phyloP scores from a whole-genome alignment of 2,329 filamentous ascomycete genomes.

The Rutstroemia sydowiana region DNA sequence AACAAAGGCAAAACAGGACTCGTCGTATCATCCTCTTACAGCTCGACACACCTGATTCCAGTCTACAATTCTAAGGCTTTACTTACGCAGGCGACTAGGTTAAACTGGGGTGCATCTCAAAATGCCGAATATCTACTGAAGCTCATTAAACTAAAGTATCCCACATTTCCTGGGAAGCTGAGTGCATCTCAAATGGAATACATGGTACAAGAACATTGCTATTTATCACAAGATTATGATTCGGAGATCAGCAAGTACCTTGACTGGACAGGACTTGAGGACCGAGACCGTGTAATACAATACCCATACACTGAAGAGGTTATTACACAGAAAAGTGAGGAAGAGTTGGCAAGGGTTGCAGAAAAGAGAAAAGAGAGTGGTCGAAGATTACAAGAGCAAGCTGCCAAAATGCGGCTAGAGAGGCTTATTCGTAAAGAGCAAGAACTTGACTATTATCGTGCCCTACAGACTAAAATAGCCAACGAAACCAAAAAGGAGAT shows the following conservation, averaged over 20 bases:
- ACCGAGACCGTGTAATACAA: conserved; percentile 81
- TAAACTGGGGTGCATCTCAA: conserved; percentile 94
- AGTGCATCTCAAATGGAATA: conserved; percentile 81
- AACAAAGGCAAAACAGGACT: conserved; percentile 78
- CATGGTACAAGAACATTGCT: conserved; percentile 82
- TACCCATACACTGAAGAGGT: conserved; percentile 92
- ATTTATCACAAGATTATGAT: conserved; percentile 79
- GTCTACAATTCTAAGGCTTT: conserved; percentile 82
- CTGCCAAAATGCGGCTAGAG: conserved; percentile 93
- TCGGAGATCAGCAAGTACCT: conserved; percentile 68
- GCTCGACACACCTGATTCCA: conserved; percentile 90
- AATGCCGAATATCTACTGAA: conserved; percentile 86
- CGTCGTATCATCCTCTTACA: conserved; percentile 86
- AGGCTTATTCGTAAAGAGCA: conserved; percentile 94
- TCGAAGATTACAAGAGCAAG: conserved; percentile 84
- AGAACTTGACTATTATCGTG: conserved; percentile 88
- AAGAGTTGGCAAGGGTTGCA: conserved; percentile 82
- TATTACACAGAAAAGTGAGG: conserved; percentile 83
- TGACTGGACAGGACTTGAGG: conserved; percentile 87
- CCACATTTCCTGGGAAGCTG: conserved; percentile 77
- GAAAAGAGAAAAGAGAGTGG: conserved; percentile 95
- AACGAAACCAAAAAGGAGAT: conserved; percentile 87
- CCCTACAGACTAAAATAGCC: conserved; percentile 64
- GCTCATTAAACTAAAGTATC: conserved; percentile 85
- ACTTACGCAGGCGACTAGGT: conserved; percentile 73